Base-by-base conservation (phyloP, 2,329 filamentous ascomycete genomes). In the Macrophomina pseudophaseolina region DNA sequence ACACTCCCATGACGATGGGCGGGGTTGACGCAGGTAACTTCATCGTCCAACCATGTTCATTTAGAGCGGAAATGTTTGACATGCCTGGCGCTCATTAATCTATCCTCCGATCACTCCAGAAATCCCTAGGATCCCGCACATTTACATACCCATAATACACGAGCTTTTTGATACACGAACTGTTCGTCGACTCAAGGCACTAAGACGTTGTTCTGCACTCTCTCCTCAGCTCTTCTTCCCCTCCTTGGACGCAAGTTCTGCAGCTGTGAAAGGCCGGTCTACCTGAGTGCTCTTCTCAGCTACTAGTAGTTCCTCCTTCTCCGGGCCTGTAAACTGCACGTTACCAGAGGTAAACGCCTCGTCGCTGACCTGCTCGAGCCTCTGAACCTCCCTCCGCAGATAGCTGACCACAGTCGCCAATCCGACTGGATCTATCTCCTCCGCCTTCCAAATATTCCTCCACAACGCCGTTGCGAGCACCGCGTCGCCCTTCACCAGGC, bases 401-500 rank as follows among this genome's bases (percentile, higher is more conserved):
- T 89, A 91, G 40, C 82, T 84, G 30, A 89, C 87, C 64, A 92
- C 85, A 68, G 82, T 78, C 4, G 87, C 88, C 66, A 92, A 74
- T 71, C 85, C 84, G 58, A 80, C 80, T 72, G 88, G 82, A 77
- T 91, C 86, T 18, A 90, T 83, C 65, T 89, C 84, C 53, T 81
- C 82, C 28, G 87, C 92, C 81, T 94, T 93, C 84, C 93, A 97
- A 66, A 99, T 76, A 79, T 98, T 98, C 74, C 95, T 86, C 95
- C 95, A 99, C 56, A 99, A 84, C 8, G 95, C 95, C 49, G 91
- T 85, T 3, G 90, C 92, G 14, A 95, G 84, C 66, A 92, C 87
- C 14, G 91, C 89, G 76, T 96, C 92, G 9, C 91, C 90, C 77
- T 89, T 90, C 71, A 89, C 84, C 52, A 96, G 76, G 0, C 91